Percentiles rank a stretch among this genome's conserved stretches.
Evolutionary conservation across 2,329 filamentous ascomycete genomes (phyloP).

Genomic region (Gaeumannomyces sp.): DNA sequence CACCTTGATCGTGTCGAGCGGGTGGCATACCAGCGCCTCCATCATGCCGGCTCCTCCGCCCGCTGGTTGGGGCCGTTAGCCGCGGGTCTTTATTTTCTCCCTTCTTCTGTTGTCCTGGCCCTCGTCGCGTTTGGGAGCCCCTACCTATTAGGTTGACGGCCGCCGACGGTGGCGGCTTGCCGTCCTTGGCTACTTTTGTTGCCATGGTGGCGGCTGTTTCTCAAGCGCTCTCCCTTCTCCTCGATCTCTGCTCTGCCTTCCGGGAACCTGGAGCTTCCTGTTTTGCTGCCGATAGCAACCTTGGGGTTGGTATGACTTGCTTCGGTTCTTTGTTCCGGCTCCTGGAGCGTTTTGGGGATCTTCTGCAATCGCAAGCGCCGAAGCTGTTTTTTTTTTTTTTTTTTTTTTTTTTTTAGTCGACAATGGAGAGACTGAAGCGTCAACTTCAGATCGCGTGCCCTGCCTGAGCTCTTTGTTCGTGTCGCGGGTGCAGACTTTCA

Average conservation of each 20-base stretch:
- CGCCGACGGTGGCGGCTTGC: slow-evolving; percentile 70
- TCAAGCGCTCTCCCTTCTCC: not conserved
- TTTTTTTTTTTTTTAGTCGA: too few relatives aligned
- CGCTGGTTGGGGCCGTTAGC: slow-evolving; percentile 47
- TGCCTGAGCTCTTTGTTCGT: not conserved
- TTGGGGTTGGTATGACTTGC: too few relatives aligned
- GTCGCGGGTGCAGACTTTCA: not conserved
- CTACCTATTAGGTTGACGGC: slow-evolving; percentile 88
- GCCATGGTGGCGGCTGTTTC: slow-evolving; percentile 25
- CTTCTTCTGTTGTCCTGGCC: too few relatives aligned
- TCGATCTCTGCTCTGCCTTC: too few relatives aligned
- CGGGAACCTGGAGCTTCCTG: too few relatives aligned
- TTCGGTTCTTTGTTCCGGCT: too few relatives aligned
- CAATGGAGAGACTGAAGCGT: too few relatives aligned
- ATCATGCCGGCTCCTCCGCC: slow-evolving; percentile 98
- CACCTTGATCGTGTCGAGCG: slow-evolving; percentile 96
- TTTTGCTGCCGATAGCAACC: not conserved
- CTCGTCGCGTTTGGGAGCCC: too few relatives aligned
- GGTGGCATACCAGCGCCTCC: slow-evolving; percentile 95
- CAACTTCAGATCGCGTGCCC: too few relatives aligned
- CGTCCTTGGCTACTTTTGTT: slow-evolving; percentile 37
- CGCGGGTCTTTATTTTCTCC: not conserved
- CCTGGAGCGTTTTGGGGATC: too few relatives aligned
- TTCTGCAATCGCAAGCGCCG: too few relatives aligned
- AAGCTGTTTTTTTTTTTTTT: too few relatives aligned